Evolutionary conservation across 2,329 filamentous ascomycete species (phyloP).

Genomic region (Ascochyta pisi): DNA sequence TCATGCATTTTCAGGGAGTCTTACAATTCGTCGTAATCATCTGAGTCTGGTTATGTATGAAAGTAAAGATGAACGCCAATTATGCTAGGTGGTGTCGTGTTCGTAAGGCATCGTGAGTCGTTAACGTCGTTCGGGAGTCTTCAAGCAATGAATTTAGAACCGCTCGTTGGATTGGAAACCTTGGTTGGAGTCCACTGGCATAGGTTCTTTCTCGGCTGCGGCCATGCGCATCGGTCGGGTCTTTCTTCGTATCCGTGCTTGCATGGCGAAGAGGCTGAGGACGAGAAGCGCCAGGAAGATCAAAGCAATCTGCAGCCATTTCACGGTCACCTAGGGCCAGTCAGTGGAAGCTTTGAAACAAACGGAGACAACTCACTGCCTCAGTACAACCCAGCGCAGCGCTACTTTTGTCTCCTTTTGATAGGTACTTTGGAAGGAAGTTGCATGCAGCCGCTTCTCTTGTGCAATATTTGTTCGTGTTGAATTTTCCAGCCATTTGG

Average conservation of each 20-base stretch:
- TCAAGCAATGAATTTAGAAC: not conserved
- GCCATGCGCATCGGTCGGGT: slow-evolving; percentile 18
- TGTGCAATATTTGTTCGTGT: slow-evolving; percentile 39
- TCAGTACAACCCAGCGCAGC: slow-evolving; percentile 34
- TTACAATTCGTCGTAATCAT: not conserved
- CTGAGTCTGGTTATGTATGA: not conserved
- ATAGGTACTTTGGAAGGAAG: slow-evolving; percentile 26
- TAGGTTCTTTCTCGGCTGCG: slow-evolving; percentile 10
- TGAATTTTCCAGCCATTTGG: slow-evolving; percentile 28
- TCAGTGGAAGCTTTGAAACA: slow-evolving; percentile 1
- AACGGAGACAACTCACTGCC: slow-evolving; percentile 28
- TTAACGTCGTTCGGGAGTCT: not conserved
- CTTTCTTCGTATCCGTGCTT: slow-evolving; percentile 32
- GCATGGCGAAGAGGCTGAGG: slow-evolving; percentile 31
- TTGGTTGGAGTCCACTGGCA: slow-evolving; percentile 7
- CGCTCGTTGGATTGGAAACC: slow-evolving; percentile 4
- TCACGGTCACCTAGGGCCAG: slow-evolving; percentile 29
- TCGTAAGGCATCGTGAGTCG: slow-evolving; percentile 5
- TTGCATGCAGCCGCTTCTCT: slow-evolving; percentile 39
- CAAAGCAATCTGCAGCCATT: slow-evolving; percentile 40
- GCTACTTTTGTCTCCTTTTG: slow-evolving; percentile 18
- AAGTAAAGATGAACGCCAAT: slow-evolving; percentile 1
- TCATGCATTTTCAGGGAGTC: not conserved
- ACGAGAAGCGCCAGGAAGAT: slow-evolving; percentile 26
- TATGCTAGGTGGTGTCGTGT: slow-evolving; percentile 4